phyloP scores from a whole-genome alignment of 768 basidiomycete species.

The Trametes elegans region DNA sequence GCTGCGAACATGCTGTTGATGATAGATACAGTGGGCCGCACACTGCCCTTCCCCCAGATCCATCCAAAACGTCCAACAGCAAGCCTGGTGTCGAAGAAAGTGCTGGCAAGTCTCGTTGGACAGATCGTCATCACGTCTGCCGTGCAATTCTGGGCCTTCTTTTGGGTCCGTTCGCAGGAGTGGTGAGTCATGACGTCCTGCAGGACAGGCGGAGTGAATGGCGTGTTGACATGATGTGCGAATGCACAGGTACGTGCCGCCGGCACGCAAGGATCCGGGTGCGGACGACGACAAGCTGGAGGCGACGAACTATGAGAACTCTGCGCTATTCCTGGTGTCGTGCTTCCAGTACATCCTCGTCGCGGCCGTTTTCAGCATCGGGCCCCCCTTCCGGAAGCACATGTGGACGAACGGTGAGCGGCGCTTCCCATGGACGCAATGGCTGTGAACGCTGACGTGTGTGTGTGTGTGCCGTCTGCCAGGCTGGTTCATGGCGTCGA shows the following conservation, averaged over 20 bases:
- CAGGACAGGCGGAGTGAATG: background rate
- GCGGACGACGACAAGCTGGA: constrained; percentile 67
- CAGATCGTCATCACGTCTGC: constrained; percentile 85
- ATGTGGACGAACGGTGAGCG: constrained; percentile 91
- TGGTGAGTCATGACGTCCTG: constrained; percentile 57
- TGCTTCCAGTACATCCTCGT: constrained; percentile 99
- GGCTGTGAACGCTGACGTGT: background rate
- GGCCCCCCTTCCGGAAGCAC: constrained; percentile 92
- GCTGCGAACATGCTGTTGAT: constrained; percentile 1
- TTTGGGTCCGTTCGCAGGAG: constrained; percentile 81
- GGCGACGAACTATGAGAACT: constrained; percentile 88
- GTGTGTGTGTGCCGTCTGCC: background rate
- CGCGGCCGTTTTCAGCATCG: constrained; percentile 96
- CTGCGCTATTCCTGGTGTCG: constrained; percentile 87
- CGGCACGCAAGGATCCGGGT: constrained; percentile 43
- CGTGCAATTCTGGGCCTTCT: constrained; percentile 83
- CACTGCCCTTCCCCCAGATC: constrained; percentile 83
- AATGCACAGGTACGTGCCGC: constrained; percentile 70
- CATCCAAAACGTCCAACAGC: constrained; percentile 92
- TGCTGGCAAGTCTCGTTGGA: constrained; percentile 88
- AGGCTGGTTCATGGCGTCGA: constrained; percentile 76
- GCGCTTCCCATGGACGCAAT: background rate
- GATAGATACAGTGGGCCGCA: constrained; percentile 78
- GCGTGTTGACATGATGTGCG: constrained; percentile 2
- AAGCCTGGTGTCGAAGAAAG: constrained; percentile 93